These are phyloP conservation scores for Boletellus ananiceps DNA, from an alignment of 768 basidiomycete genomes.

Conservation along the genomic window DNA sequence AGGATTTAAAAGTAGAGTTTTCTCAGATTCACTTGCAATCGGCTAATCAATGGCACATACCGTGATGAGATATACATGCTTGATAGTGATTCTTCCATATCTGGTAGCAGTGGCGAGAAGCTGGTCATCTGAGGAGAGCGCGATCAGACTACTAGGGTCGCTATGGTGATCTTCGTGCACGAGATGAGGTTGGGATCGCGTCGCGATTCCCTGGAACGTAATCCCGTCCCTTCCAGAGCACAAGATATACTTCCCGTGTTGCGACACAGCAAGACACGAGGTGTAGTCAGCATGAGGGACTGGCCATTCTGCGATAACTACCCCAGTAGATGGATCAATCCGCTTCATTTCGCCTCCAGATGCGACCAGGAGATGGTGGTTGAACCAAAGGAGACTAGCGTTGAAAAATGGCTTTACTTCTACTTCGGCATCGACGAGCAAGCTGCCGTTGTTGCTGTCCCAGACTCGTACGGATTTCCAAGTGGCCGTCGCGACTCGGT, in stretches of 20 bases:
- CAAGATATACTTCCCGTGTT: not conserved
- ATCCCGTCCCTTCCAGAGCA: not conserved
- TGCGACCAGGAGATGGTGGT: not conserved
- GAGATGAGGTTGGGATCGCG: no score
- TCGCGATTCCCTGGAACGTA: not conserved
- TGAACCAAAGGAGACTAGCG: not conserved
- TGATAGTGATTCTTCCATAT: no score
- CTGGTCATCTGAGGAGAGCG: no score
- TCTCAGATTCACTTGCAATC: no score
- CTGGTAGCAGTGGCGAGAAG: no score
- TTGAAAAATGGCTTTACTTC: not conserved
- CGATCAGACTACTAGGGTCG: no score
- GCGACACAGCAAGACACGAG: not conserved
- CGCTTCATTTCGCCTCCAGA: not conserved
- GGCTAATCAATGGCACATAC: no score
- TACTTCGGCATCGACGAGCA: not conserved
- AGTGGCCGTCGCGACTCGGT: conserved; percentile 5
- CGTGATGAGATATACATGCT: no score
- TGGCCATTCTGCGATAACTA: not conserved
- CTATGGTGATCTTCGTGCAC: no score
- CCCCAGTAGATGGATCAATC: not conserved
- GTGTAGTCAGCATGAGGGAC: not conserved
- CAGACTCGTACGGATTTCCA: not conserved
- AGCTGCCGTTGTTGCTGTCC: not conserved
- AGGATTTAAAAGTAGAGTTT: no score